A percentile compares a stretch with the other conserved stretches of the same genome.
These are phyloP conservation scores for Talaromyces sp. DNA, from an alignment of 2,329 filamentous ascomycete genomes.

Conservation along the genomic window DNA sequence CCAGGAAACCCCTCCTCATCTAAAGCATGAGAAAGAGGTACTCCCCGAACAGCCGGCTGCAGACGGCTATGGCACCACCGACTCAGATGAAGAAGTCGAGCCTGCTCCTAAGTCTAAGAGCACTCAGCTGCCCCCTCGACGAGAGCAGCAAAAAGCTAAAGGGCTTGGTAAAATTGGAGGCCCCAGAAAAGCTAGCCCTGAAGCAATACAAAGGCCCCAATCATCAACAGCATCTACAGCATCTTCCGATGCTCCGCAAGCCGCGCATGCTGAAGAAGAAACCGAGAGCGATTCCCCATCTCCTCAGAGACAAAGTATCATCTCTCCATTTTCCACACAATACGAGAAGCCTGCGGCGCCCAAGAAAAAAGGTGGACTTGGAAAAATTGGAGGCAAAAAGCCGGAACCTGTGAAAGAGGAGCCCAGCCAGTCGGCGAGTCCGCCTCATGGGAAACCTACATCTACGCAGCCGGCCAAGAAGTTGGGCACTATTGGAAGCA, in stretches of 20 bases:
- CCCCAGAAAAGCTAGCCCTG: not conserved
- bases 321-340: not conserved
- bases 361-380: constrained; percentile 11
- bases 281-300: constrained; percentile 1
- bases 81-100: constrained; percentile 2
- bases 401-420: not conserved
- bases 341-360: not conserved
- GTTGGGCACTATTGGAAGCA: constrained; percentile 25
- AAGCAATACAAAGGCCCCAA: not conserved
- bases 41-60: not conserved
- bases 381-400: constrained; percentile 20
- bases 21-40: constrained; percentile 14
- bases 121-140: not conserved
- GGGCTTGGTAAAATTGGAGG: constrained; percentile 14
- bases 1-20: constrained; percentile 29
- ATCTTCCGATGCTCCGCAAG: not conserved
- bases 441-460: not conserved
- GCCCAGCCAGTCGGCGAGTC: not conserved
- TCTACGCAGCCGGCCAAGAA: constrained; percentile 10
- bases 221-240: constrained; percentile 11
- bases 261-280: constrained; percentile 9
- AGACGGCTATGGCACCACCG: not conserved
- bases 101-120: not conserved
- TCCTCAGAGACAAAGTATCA: not conserved
- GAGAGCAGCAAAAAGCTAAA: constrained; percentile 10